Base-by-base conservation (phyloP, 2,329 filamentous ascomycete genomes). In the Aspergillus udagawae region DNA sequence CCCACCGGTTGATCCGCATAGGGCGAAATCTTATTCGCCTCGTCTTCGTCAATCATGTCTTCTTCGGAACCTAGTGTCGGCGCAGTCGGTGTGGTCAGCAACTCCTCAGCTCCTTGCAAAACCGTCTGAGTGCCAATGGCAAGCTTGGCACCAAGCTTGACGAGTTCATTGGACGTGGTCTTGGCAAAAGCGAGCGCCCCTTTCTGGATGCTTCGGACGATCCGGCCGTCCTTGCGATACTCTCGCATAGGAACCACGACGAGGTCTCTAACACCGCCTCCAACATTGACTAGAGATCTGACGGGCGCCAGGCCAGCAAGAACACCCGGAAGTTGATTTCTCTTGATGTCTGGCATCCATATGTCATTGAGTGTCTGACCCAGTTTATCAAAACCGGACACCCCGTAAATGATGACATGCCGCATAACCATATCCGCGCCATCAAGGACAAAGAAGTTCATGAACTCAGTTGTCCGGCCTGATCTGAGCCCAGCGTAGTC, bases 391-490 rank as follows among this genome's bases (percentile, higher is more conserved):
- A 97, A 97, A 0, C 94, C 94, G 7, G 86, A 86, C 1, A 96
- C 85, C 28, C 95, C 94, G 65, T 97, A 97, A 38, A 97, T 86
- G 64, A 99, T 97, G 27, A 90, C 89, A 70, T 93, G 92, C 12
- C 90, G 85, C 53, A 99, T 82, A 6, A 89, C 84, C 82, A 99
- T 89, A 59, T 93, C 87, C 2, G 94, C 87, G 63, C 90, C 88
- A 65, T 99, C 94, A 1, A 99, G 83, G 14, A 93, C 90, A 62
- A 99, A 83, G 71, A 99, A 97, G 73, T 99, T 99, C 92, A 97
- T 97, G 68, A 99, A 96, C 72, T 99, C 94, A 0, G 91, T 96
- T 0, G 94, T 97, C 63, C 91, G 91, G 1, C 94, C 94, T 1
- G 94, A 97, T 27, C 92, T 87, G 3, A 99, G 83, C 3, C 92